Base-by-base conservation (phyloP, 306 rosid genomes). In the Pyrus pyrifolia region DNA sequence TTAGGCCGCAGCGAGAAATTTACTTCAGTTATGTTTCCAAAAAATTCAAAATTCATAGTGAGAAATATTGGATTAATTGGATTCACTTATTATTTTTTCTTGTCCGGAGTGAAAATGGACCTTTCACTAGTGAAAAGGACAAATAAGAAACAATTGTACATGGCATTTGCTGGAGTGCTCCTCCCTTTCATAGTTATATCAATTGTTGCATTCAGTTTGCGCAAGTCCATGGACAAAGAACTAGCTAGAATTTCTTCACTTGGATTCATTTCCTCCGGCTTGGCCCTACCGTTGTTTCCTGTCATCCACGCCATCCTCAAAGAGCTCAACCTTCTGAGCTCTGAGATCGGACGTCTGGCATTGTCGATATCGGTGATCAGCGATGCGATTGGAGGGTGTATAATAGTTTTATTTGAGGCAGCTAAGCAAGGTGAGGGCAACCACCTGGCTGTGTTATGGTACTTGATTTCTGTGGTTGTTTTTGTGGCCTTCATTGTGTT, bases 291-390 rank as follows among this genome's bases (percentile, higher is more conserved):
- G 1, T 62, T 74, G 45, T 92, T 91, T 75, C 93, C 88, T 0
- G 82, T 79, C 2, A 40, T 94, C 8, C 81, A 79, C 78, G 70
- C 70, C 23, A 22, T 87, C 9, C 88, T 94, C 0, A 72, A 79
- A 72, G 97, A 94, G 79, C 84, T 89, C 33, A 92, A 94, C 63
- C 97, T 92, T 21, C 38, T 94, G 4, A 92, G 89, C 75, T 92
- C 98, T 0, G 96, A 94, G 35, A 67, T 90, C 0, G 98, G 97
- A 0, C 59, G 86, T 29, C 23, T 86, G 60, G 77, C 97, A 1
- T 63, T 89, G 46, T 77, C 97, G 6, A 71, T 46, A 0, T 74
- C 93, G 1, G 38, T 94, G 0, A 73, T 94, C 29, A 70, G 91
- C 19, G 98, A 94, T 2, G 22, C 77, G 0, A 15, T 92, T 0